Evolutionary conservation across 352 stramenopile genomes (phyloP).

Genomic region (Phytopythium cucurbitacearum): DNA sequence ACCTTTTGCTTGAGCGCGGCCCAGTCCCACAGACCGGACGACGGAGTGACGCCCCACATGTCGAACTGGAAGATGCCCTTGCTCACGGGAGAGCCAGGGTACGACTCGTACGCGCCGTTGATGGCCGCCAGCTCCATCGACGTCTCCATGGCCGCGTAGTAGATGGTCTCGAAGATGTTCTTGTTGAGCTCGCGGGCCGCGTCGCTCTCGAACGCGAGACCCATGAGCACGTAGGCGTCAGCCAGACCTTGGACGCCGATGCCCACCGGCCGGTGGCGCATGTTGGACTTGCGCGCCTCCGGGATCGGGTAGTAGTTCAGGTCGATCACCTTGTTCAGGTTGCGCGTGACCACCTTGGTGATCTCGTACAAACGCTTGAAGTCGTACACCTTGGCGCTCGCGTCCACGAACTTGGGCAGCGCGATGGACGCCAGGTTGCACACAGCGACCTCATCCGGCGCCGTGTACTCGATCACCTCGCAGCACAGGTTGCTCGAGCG

Average conservation of each 20-base stretch:
- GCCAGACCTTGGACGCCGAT: conserved; percentile 98
- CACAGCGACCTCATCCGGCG: conserved; percentile 96
- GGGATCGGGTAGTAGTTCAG: conserved; percentile 98
- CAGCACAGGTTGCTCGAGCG: conserved; percentile 99
- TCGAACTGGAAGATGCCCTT: conserved; percentile 98
- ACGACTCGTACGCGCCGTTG: conserved; percentile 96
- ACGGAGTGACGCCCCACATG: conserved; percentile 96
- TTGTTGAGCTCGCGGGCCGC: conserved; percentile 93
- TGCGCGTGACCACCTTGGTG: conserved; percentile 95
- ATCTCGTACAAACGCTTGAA: conserved; percentile 95
- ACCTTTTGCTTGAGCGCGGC: conserved; percentile 91
- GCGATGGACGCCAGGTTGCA: conserved; percentile 99
- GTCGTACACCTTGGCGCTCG: conserved; percentile 89
- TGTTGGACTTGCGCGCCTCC: conserved; percentile 91
- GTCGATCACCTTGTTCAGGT: conserved; percentile 99
- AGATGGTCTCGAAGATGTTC: conserved; percentile 99
- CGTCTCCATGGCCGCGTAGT: conserved; percentile 95
- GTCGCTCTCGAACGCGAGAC: conserved; percentile 94
- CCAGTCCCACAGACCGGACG: conserved; percentile 94
- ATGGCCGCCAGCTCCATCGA: conserved; percentile 94
- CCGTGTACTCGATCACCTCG: conserved; percentile 99
- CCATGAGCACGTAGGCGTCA: conserved; percentile 97
- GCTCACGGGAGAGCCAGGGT: conserved; percentile 94
- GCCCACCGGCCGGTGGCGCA: conserved; percentile 97
- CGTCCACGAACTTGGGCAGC: conserved; percentile 95